These are phyloP conservation scores for Suhomyces sp. DNA, from an alignment of 805 yeast species.

Conservation along the genomic window DNA sequence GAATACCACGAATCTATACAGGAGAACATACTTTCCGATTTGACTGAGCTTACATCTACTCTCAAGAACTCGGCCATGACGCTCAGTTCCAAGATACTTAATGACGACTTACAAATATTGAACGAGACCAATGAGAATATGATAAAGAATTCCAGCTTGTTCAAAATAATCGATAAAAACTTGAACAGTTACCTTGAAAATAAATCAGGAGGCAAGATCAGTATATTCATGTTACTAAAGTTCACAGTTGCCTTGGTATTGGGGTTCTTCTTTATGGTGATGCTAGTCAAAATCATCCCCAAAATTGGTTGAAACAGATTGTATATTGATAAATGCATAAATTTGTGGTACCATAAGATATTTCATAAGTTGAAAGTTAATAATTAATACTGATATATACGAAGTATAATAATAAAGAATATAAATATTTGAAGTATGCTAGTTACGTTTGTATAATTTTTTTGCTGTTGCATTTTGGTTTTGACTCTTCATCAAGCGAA, in stretches of 20 bases:
- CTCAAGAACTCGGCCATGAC: constrained; percentile 47
- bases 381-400: constrained; percentile 4
- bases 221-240: constrained; percentile 37
- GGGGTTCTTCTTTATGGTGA: constrained; percentile 28
- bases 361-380: constrained; percentile 2
- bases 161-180: constrained; percentile 33
- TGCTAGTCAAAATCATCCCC: constrained; percentile 36
- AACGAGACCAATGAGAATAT: constrained; percentile 34
- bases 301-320: constrained; percentile 17
- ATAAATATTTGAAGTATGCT: constrained; percentile 3
- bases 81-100: constrained; percentile 33
- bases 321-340: not conserved
- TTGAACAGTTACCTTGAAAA: constrained; percentile 35
- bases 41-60: constrained; percentile 45
- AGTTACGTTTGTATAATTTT: constrained; percentile 1
- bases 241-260: constrained; percentile 23
- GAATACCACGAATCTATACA: constrained; percentile 45
- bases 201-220: constrained; percentile 40
- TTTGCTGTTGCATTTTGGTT: not conserved
- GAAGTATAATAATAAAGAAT: constrained; percentile 4
- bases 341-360: not conserved
- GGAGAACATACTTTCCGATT: constrained; percentile 46
- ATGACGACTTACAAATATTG: constrained; percentile 33
- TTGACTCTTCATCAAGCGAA: not conserved
- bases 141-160: constrained; percentile 26